Evolutionary conservation across 768 basidiomycete genomes (phyloP), one percentile per base, ranked within the genome.

Genomic region (Trametes sanguinea): DNA sequence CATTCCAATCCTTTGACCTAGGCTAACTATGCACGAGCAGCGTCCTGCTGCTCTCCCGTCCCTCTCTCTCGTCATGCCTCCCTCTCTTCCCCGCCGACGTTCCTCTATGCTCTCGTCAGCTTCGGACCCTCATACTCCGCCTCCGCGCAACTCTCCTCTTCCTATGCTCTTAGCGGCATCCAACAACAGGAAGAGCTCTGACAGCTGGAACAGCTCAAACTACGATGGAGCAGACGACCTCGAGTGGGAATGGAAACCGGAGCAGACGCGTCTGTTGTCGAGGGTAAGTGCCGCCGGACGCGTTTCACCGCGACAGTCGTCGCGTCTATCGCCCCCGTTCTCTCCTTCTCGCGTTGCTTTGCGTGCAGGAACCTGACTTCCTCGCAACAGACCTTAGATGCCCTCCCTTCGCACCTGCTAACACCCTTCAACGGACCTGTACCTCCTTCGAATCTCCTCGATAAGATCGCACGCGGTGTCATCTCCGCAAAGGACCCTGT

Each of bases 141-240:
- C 78, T 64, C 85, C 86, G 4, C 84, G 86, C 33, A 71, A 71
- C 65, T 79, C 81, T 54, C 79, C 84, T 2, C 78, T 85, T 59
- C 74, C 85, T 58, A 73, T 87, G 62, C 81, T 86, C 59, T 78
- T 22, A 60, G 67, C 67, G 51, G 67, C 72, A 80, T 86, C 76
- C 77, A 68, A 76, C 77, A 68, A 76, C 77, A 68, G 90, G 65
- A 88, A 86, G 73, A 91, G 89, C 73, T 86, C 87, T 1, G 89
- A 91, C 73, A 92, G 90, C 73, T 92, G 90, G 90, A 89, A 87
- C 73, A 90, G 88, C 68, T 92, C 91, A 22, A 91, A 85, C 63
- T 78, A 80, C 67, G 83, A 83, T 63, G 78, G 79, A n/a, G 79
- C 79, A 7, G 85, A 86, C 64, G 89, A 89, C 45, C 76, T 82